Evolutionary conservation across 495 filamentous ascomycete genomes (phyloP), one percentile per base, ranked within the genome.

Genomic region (Thozetella sp.): DNA sequence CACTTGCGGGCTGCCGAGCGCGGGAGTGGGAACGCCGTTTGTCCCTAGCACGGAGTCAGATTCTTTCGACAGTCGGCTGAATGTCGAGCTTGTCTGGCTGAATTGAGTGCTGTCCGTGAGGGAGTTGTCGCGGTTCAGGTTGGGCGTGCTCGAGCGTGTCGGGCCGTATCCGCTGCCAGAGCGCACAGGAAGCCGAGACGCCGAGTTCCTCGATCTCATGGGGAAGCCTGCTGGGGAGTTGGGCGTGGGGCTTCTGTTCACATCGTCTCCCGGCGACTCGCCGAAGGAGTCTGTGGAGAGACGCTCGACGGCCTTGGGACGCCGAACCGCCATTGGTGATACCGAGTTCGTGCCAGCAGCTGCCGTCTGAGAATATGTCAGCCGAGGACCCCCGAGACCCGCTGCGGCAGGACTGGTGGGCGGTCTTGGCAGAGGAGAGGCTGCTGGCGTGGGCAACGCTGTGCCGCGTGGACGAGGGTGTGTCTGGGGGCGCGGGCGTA

Each of bases 81-180:
- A 72, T 9, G 62, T 59, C 1, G 71, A 74, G 58, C 64, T 67
- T 46, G 34, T 56, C 69, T 72, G 67, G 64, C 71, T 74, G 53
- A 62, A 63, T 45, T 70, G 70, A 1, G 69, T 71, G 61, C 66
- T 74, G 45, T 74, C 71, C 12, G 71, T 69, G 2, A 68, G 67
- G 0, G 69, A 69, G 0, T 61, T 66, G 40, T 74, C 70, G n/a
- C 66, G 67, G 53, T 64, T 52, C 24, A 67, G 56, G 17, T 30
- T 56, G 1, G 71, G 71, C 0, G 71, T 72, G 51, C 48, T 61
- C 17, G 69, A 63, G 1, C 71, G 63, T 26, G 68, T 70, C 3
- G 71, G 71, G 0, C 69, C 72, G 17, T 65, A 51, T 11, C 68
- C 66, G 46, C 69, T 69, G 37, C 70, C 60, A 11, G 67, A 58